Percentiles rank a stretch among this genome's conserved stretches.
Evolutionary conservation across 2,329 filamentous ascomycete species (phyloP).

Genomic region (Ceratocystis diversiconidia): DNA sequence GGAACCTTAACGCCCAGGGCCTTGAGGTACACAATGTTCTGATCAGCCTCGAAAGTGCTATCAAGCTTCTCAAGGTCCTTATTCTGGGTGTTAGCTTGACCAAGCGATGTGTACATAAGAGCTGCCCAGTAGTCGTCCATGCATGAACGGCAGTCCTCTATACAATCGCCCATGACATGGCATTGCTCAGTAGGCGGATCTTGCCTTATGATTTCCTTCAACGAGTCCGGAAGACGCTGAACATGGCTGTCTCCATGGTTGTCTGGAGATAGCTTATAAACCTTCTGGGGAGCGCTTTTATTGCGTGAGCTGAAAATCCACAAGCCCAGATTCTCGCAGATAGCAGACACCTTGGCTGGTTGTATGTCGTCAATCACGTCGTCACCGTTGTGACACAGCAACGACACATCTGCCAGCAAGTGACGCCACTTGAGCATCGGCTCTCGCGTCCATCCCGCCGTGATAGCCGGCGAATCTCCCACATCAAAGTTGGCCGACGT

Average conservation of each 20-base stretch:
- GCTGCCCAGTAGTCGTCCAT: slow-evolving; percentile 26
- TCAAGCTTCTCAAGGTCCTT: slow-evolving; percentile 11
- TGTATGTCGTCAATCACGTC: not conserved
- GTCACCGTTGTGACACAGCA: not conserved
- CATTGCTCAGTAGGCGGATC: not conserved
- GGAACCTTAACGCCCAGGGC: slow-evolving; percentile 5
- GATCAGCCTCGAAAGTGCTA: not conserved
- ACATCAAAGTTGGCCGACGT: not conserved
- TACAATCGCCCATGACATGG: not conserved
- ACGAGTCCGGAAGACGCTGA: not conserved
- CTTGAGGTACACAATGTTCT: slow-evolving; percentile 4
- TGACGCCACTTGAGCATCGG: not conserved
- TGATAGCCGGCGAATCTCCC: not conserved
- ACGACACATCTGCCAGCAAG: not conserved
- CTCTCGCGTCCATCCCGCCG: not conserved
- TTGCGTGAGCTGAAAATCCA: not conserved
- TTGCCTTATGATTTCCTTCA: not conserved
- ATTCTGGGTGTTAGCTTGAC: slow-evolving; percentile 12
- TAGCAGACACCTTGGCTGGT: not conserved
- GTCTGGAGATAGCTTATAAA: not conserved
- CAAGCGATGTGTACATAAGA: slow-evolving; percentile 7
- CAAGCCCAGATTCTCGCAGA: not conserved
- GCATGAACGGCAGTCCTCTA: slow-evolving; percentile 18
- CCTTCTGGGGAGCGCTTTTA: not conserved
- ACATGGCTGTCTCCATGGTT: not conserved